Evolutionary conservation across 2,329 filamentous ascomycete species (phyloP).

Genomic region (Cercospora zeae-maydis): DNA sequence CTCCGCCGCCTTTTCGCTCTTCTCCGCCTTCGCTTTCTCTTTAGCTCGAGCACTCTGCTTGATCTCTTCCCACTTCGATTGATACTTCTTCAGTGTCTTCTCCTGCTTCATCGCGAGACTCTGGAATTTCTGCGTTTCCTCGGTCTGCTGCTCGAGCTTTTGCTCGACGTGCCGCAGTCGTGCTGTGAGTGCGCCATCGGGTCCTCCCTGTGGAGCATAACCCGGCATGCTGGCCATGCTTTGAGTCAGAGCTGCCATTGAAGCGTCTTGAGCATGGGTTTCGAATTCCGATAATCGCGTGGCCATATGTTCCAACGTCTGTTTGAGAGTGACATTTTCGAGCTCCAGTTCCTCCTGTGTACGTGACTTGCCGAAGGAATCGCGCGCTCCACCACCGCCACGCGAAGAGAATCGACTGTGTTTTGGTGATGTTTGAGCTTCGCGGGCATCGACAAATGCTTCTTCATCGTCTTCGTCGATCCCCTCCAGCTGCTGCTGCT

Average conservation of each 20-base stretch:
- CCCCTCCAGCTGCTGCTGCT: constrained; percentile 41
- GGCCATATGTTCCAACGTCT: constrained; percentile 79
- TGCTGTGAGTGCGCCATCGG: constrained; percentile 38
- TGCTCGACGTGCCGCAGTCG: constrained; percentile 54
- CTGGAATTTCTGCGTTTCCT: constrained; percentile 60
- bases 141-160: constrained; percentile 54
- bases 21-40: constrained; percentile 23
- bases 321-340: constrained; percentile 82
- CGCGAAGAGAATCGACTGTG: constrained; percentile 40
- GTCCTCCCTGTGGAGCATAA: constrained; percentile 7
- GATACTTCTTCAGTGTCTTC: constrained; percentile 61
- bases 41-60: constrained; percentile 57
- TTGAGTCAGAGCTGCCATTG: constrained; percentile 71
- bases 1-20: constrained; percentile 11
- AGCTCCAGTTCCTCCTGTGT: constrained; percentile 82
- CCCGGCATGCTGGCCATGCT: constrained; percentile 58
- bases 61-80: constrained; percentile 65
- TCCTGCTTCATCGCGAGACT: constrained; percentile 60
- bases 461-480: constrained; percentile 61
- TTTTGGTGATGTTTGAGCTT: constrained; percentile 52
- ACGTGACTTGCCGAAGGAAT: constrained; percentile 49
- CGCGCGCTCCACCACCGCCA: constrained; percentile 37
- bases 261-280: constrained; percentile 79
- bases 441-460: constrained; percentile 84
- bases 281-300: constrained; percentile 91